A percentile compares a stretch with the other conserved stretches of the same genome.
Evolutionary conservation across 2,329 filamentous ascomycete genomes (phyloP).

Genomic region (Monosporascus sp.): DNA sequence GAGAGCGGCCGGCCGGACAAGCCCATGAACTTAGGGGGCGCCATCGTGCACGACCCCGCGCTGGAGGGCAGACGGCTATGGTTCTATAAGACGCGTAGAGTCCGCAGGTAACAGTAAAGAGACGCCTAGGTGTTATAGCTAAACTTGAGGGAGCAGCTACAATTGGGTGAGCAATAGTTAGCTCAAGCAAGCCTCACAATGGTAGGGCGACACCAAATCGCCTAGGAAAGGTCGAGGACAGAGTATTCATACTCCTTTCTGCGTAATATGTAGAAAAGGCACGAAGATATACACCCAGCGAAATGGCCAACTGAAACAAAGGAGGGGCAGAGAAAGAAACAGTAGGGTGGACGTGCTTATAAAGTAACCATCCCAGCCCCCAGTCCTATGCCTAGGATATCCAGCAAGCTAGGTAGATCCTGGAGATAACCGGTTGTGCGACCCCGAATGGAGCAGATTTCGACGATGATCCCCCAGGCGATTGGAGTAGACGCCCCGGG

Average conservation of each 20-base stretch:
- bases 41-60: slow-evolving; percentile 31
- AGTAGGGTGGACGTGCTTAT: not conserved
- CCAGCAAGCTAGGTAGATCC: too few species aligned
- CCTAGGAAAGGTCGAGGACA: too few species aligned
- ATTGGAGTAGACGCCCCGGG: not conserved
- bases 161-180: too few species aligned
- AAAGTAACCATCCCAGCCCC: not conserved
- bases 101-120: too few species aligned
- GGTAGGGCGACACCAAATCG: too few species aligned
- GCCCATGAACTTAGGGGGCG: slow-evolving; percentile 51
- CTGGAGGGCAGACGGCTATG: not conserved
- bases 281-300: not conserved
- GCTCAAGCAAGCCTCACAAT: too few species aligned
- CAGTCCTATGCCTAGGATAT: not conserved
- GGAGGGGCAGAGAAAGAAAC: not conserved
- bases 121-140: too few species aligned
- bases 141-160: too few species aligned
- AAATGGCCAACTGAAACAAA: not conserved
- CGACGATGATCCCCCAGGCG: not conserved
- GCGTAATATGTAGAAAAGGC: too few species aligned
- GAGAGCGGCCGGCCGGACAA: slow-evolving; percentile 52
- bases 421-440: not conserved
- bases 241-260: too few species aligned
- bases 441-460: not conserved
- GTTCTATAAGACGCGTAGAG: too few species aligned